Percentiles rank a stretch among this genome's conserved stretches.
These are phyloP conservation scores for Vickermania ingenoplastis DNA, from an alignment of 208 protist species.

Conservation along the genomic window DNA sequence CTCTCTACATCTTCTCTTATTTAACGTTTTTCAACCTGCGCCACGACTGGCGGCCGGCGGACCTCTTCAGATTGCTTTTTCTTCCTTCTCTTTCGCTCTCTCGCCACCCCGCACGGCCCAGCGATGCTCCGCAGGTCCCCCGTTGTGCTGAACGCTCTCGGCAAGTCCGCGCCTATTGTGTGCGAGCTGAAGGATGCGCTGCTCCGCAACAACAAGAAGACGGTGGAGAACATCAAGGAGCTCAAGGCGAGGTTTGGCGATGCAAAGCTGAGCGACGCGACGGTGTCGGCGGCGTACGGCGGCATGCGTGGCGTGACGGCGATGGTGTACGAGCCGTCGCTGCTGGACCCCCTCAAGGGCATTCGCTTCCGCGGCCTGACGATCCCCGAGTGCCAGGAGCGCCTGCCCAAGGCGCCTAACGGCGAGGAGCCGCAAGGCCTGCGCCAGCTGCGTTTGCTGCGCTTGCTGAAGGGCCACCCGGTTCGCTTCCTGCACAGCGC, in stretches of 20 bases:
- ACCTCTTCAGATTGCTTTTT: not conserved
- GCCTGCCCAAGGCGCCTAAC: conserved; percentile 79
- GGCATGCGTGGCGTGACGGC: conserved; percentile 95
- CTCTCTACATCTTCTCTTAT: not conserved
- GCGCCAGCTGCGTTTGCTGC: conserved; percentile 95
- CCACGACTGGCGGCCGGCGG: no score
- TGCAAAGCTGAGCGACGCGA: conserved; percentile 82
- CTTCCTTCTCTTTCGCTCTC: not conserved
- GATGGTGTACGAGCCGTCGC: conserved; percentile 93
- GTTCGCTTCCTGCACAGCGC: no score
- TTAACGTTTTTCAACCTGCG: not conserved
- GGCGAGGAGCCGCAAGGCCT: conserved; percentile 91
- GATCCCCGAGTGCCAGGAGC: conserved; percentile 92
- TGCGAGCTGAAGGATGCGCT: not conserved
- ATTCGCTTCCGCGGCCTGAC: conserved; percentile 95
- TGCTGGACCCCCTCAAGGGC: conserved; percentile 73
- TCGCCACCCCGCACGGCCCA: not conserved
- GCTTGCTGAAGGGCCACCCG: no score
- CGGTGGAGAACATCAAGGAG: conserved; percentile 15
- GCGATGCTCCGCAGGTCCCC: not conserved
- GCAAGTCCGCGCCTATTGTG: not conserved
- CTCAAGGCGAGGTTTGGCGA: conserved; percentile 77
- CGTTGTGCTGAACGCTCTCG: not conserved
- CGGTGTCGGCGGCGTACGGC: conserved; percentile 87
- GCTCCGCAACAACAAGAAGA: not conserved